These are phyloP conservation scores for Poterioochromonas sp. DNA, from an alignment of 352 stramenopile genomes.

Conservation along the genomic window DNA sequence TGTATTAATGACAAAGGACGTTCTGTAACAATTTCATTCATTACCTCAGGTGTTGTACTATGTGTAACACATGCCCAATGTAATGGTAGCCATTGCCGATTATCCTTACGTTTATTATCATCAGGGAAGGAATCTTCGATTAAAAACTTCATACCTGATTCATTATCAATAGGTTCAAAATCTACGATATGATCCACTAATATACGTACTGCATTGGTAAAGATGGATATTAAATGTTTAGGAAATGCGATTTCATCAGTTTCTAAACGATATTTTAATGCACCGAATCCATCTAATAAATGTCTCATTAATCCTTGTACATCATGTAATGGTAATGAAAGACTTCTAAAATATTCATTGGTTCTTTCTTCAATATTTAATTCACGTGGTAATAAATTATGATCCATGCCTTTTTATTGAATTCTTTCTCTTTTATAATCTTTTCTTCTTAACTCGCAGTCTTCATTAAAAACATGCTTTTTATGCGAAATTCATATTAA, in stretches of 20 bases:
- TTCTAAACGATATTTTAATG: slow-evolving; percentile 19
- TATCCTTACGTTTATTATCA: neutral
- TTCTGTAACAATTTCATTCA: neutral
- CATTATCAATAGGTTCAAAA: slow-evolving; percentile 18
- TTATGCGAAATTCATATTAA: too few species aligned
- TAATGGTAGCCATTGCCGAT: slow-evolving; percentile 14
- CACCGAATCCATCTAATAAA: neutral
- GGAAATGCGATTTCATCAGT: neutral
- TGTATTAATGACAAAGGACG: neutral
- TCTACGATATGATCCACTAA: slow-evolving; percentile 9
- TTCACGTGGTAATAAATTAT: too few species aligned
- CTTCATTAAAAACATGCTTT: too few species aligned
- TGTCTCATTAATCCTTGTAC: slow-evolving; percentile 23
- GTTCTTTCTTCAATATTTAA: too few species aligned
- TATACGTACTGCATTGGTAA: neutral
- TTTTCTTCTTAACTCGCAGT: too few species aligned
- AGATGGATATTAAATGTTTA: neutral
- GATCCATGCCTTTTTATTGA: too few species aligned
- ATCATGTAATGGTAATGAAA: slow-evolving; percentile 16
- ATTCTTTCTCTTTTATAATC: too few species aligned
- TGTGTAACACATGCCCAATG: slow-evolving; percentile 16
- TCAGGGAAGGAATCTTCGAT: slow-evolving; percentile 19
- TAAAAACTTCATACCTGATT: neutral
- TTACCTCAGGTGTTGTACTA: neutral
- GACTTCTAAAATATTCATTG: too few species aligned